Percentiles rank a stretch among this genome's conserved stretches.
phyloP scores from a whole-genome alignment of 495 filamentous ascomycete genomes.

The Gamarada debralockiae region DNA sequence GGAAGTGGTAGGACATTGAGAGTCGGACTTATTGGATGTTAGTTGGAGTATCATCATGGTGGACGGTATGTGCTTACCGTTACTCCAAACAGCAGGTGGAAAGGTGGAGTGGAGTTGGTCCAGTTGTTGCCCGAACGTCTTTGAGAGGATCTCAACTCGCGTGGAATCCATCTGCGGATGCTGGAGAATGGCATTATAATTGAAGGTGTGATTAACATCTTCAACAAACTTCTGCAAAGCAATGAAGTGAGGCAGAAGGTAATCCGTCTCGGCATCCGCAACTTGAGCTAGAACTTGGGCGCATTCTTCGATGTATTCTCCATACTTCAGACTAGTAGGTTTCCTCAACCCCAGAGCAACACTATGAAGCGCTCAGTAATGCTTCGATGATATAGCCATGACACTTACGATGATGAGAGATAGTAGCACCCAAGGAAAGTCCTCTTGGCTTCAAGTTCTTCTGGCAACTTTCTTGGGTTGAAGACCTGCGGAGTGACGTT shows the following conservation, averaged over 20 bases:
- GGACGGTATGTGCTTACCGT: constrained; percentile 9
- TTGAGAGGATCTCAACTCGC: constrained; percentile 14
- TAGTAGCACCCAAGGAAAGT: constrained; percentile 29
- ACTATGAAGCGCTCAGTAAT: background rate
- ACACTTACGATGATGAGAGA: constrained; percentile 27
- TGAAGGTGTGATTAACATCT: constrained; percentile 17
- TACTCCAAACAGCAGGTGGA: constrained; percentile 15
- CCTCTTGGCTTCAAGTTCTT: constrained; percentile 23
- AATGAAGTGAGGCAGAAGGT: constrained; percentile 16
- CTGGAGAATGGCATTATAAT: constrained; percentile 3
- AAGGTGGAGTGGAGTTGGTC: constrained; percentile 9
- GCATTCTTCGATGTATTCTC: constrained; percentile 14
- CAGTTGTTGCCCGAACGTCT: constrained; percentile 13
- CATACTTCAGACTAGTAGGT: constrained; percentile 13
- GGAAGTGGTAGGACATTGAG: constrained; percentile 4
- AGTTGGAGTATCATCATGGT: background rate
- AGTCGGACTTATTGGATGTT: constrained; percentile 11
- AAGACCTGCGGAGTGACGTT: background rate
- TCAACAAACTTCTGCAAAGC: constrained; percentile 15
- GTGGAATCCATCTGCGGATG: constrained; percentile 5
- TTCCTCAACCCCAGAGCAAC: constrained; percentile 14
- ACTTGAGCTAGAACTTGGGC: constrained; percentile 1
- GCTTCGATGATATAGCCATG: background rate
- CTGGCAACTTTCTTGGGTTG: background rate
- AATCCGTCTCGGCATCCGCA: constrained; percentile 10